A percentile compares a stretch with the other conserved stretches of the same genome.
Conservation (phyloP, 1,284 basidiomycete species). For the Marasmius oreades region DNA sequence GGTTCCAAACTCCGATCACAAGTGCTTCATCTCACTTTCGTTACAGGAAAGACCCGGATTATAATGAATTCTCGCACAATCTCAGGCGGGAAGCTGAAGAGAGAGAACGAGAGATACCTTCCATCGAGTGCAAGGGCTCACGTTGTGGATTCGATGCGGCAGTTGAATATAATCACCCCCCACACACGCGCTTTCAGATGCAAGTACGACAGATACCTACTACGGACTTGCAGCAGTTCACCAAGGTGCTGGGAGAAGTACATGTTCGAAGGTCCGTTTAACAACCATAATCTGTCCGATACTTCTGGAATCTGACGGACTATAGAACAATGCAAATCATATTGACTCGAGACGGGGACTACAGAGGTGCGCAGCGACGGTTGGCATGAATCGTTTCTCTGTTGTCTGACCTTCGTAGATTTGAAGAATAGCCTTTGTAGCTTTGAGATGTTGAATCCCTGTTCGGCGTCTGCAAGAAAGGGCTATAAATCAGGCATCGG, state of each 20-base stretch:
- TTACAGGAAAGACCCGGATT: constrained; percentile 39
- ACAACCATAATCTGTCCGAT: not conserved
- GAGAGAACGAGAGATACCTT: not conserved
- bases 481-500: constrained; percentile 53
- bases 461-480: constrained; percentile 46
- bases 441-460: constrained; percentile 55
- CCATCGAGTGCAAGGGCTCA: not conserved
- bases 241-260: not conserved
- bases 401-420: constrained; percentile 22
- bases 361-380: constrained; percentile 39
- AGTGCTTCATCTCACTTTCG: not conserved
- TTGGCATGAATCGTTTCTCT: not conserved
- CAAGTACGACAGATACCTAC: not conserved
- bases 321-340: constrained; percentile 52
- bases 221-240: not conserved
- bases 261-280: not conserved
- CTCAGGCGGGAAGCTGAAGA: not conserved
- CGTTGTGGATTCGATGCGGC: not conserved
- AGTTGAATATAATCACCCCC: not conserved
- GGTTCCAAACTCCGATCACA: not conserved
- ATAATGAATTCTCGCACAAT: not conserved
- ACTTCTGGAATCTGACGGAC: not conserved
- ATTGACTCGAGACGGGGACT: constrained; percentile 49
- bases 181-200: not conserved
- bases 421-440: constrained; percentile 38